phyloP scores from a whole-genome alignment of 2,329 filamentous ascomycete genomes.

The Sclerotinia spermophila region DNA sequence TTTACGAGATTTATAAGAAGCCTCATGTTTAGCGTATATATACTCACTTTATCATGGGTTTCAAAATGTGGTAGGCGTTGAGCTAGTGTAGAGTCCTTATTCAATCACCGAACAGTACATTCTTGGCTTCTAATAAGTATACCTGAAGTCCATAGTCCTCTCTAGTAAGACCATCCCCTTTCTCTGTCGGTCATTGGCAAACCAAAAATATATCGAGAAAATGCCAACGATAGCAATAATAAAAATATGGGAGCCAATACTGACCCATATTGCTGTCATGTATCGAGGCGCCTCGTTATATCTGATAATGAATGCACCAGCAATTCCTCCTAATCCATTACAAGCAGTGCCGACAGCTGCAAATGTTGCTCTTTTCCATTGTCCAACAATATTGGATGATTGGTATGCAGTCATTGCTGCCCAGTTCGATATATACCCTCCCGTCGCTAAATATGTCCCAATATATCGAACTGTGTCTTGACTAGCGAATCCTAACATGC shows the following conservation, averaged over 20 bases:
- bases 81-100: neutral
- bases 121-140: slow-evolving; percentile 30
- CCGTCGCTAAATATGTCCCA: slow-evolving; percentile 49
- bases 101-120: neutral
- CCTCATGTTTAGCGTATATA: neutral
- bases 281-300: slow-evolving; percentile 59
- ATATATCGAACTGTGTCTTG: slow-evolving; percentile 35
- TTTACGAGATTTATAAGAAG: neutral
- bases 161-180: slow-evolving; percentile 49
- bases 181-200: slow-evolving; percentile 47
- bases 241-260: slow-evolving; percentile 60
- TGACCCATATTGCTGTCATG: slow-evolving; percentile 63
- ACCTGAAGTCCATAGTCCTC: slow-evolving; percentile 32
- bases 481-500: slow-evolving; percentile 34
- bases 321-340: slow-evolving; percentile 76
- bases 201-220: slow-evolving; percentile 53
- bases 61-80: neutral
- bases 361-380: slow-evolving; percentile 84
- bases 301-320: slow-evolving; percentile 64
- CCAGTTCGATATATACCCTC: slow-evolving; percentile 75
- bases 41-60: neutral
- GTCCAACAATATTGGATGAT: slow-evolving; percentile 82
- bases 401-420: slow-evolving; percentile 76
- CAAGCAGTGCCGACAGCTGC: slow-evolving; percentile 73
- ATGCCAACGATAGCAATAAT: slow-evolving; percentile 51